Conservation (phyloP, 164 flowering plant genomes). For the grape (Vitis vinifera) region DNA sequence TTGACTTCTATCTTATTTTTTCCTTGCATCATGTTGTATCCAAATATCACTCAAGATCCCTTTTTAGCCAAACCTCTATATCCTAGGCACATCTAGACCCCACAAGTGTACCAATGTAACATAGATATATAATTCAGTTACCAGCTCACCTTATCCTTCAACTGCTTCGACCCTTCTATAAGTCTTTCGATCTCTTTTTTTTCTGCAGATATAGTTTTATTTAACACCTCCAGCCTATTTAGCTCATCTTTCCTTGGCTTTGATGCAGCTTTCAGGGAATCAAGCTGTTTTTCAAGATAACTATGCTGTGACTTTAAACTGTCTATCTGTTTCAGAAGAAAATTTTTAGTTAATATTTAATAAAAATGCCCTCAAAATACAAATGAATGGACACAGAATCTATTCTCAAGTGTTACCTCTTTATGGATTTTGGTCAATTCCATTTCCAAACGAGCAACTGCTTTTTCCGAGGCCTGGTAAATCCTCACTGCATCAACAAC, state of each 20-base stretch:
- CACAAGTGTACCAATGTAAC: too few relatives aligned
- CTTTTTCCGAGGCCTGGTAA: conserved; percentile 68
- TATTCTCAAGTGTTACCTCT: conserved; percentile 50
- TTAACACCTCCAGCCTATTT: conserved; percentile 57
- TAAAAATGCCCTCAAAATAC: neutral
- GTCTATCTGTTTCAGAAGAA: conserved; percentile 58
- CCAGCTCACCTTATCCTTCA: conserved; percentile 76
- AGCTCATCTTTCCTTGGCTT: conserved; percentile 71
- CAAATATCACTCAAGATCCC: too few relatives aligned
- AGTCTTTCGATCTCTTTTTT: conserved; percentile 75
- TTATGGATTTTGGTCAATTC: conserved; percentile 78
- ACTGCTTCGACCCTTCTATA: conserved; percentile 59
- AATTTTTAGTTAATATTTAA: neutral
- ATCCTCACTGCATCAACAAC: conserved; percentile 53
- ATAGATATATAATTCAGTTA: neutral
- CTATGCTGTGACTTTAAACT: conserved; percentile 57
- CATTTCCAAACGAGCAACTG: conserved; percentile 59
- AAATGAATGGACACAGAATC: neutral
- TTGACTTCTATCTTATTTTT: too few relatives aligned
- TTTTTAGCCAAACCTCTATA: too few relatives aligned
- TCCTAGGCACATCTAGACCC: too few relatives aligned
- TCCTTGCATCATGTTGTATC: too few relatives aligned
- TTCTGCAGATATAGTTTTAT: conserved; percentile 52
- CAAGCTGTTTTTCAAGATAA: conserved; percentile 81
- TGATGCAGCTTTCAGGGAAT: conserved; percentile 72